These are phyloP conservation scores for Toxicodendron radicans DNA, from an alignment of 345 rosid genomes.

Conservation along the genomic window DNA sequence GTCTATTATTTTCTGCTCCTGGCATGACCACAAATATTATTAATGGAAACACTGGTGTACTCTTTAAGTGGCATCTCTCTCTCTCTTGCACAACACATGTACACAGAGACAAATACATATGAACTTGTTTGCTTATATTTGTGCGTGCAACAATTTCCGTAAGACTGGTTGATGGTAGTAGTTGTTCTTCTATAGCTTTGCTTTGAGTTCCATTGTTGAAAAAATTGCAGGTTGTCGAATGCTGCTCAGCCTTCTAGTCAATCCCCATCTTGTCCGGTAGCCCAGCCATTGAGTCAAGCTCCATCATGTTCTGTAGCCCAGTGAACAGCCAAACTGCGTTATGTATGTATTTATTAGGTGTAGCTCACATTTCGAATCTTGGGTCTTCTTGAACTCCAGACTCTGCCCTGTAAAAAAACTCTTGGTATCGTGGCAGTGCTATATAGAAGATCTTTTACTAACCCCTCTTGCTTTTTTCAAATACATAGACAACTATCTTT, in stretches of 20 bases:
- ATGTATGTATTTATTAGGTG: not conserved
- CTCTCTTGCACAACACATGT: too few species aligned
- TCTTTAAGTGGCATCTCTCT: too few species aligned
- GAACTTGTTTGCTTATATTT: too few species aligned
- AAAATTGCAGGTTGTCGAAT: constrained; percentile 22
- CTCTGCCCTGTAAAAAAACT: not conserved
- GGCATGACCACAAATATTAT: too few species aligned
- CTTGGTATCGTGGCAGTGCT: not conserved
- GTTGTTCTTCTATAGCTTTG: too few species aligned
- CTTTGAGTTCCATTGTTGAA: not conserved
- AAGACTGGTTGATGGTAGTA: too few species aligned
- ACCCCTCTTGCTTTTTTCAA: not conserved
- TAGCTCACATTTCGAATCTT: not conserved
- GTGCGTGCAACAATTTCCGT: too few species aligned
- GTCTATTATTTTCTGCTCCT: too few species aligned
- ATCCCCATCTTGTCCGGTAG: constrained; percentile 23
- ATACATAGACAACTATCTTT: too few species aligned
- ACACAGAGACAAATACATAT: too few species aligned
- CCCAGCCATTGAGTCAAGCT: constrained; percentile 21
- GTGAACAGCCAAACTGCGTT: not conserved
- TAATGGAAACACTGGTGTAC: too few species aligned
- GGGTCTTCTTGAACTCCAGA: not conserved
- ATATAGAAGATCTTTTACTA: not conserved
- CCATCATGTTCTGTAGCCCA: constrained; percentile 22
- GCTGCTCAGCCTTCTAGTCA: constrained; percentile 18